Percentiles rank a stretch among this genome's conserved stretches.
phyloP scores from a whole-genome alignment of 1,139 yeast genomes.

The Diutina catenulata region DNA sequence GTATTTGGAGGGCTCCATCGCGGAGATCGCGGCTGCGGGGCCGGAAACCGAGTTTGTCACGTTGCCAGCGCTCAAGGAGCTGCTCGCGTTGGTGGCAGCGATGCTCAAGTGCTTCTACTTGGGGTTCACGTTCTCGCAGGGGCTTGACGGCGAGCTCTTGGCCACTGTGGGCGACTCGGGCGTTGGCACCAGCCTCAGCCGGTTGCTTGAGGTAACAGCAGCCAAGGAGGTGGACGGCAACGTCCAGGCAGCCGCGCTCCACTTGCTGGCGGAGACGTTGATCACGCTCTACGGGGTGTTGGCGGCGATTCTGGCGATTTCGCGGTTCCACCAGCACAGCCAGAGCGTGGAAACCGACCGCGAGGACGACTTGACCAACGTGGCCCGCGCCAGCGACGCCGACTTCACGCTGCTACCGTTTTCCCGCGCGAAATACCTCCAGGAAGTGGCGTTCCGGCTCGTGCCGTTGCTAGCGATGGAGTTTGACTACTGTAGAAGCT shows the following conservation, averaged over 20 bases:
- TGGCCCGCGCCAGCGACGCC: no score
- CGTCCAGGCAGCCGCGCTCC: neutral
- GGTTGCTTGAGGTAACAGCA: slow-evolving; percentile 16
- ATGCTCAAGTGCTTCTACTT: slow-evolving; percentile 14
- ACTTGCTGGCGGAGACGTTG: slow-evolving; percentile 1
- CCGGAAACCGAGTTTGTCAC: slow-evolving; percentile 9
- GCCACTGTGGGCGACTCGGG: no score
- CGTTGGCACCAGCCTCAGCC: slow-evolving; percentile 13
- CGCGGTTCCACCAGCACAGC: no score
- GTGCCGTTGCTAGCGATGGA: slow-evolving; percentile 10
- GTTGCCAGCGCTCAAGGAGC: slow-evolving; percentile 16
- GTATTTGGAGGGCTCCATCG: slow-evolving; percentile 14
- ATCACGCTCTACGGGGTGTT: neutral
- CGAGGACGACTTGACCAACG: no score
- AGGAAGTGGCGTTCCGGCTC: neutral
- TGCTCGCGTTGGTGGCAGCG: slow-evolving; percentile 16
- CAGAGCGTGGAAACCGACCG: no score
- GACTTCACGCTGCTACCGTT: no score
- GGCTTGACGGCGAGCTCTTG: no score
- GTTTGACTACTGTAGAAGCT: slow-evolving; percentile 19
- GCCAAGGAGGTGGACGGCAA: slow-evolving; percentile 8
- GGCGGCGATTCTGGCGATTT: no score
- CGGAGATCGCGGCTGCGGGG: slow-evolving; percentile 11
- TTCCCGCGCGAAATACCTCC: no score
- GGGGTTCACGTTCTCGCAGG: slow-evolving; percentile 9